Evolutionary conservation across 805 yeast genomes (phyloP), one percentile per base, ranked within the genome.

Genomic region (Starmerella cellae): DNA sequence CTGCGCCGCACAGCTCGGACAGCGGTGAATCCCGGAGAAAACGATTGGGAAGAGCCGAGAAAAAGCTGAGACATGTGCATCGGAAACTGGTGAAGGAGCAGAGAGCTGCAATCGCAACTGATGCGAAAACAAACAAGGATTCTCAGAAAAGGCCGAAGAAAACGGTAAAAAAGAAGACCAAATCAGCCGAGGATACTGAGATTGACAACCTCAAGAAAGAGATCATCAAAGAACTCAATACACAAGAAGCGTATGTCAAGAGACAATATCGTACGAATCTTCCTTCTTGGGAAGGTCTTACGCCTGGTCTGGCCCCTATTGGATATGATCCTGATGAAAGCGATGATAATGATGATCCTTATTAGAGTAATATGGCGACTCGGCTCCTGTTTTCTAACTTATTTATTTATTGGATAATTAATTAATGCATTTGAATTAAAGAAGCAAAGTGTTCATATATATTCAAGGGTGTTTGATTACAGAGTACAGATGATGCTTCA

Each of bases 271-370:
- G 42, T 4, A 5, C 34, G 6, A 11, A 5, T 11, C 10, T 31
- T 8, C 20, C 36, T 3, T 8, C 27, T 2, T 50, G 49, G 42
- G 44, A 42, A 18, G 55, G 55, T 2, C 46, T 54, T 28, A 45
- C 56, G 4, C 57, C 58, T 1, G 58, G 58, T 8, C 49, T 54
- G 26, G 58, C 58, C 2, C 57, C 57, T 3, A 45, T 53, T 10
- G 58, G 54, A 24, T 51, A 54, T 45, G 53, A 54, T 19, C 54
- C 54, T 2, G 56, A 53, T 23, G 55, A 50, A 36, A 44, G 51
- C 38, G 55, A 51, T 19, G 55, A 51, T 19, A n/a, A n/a, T n/a
- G 51, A 45, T 13, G 57, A 53, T 23, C 57, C 57, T 5, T 54
- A 50, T 36, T 53, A 39, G 38, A 18, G n/a, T n/a, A n/a, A n/a